These are phyloP conservation scores for Pseudocercospora pini-densiflorae DNA, from an alignment of 2,329 filamentous ascomycete species.

Conservation along the genomic window DNA sequence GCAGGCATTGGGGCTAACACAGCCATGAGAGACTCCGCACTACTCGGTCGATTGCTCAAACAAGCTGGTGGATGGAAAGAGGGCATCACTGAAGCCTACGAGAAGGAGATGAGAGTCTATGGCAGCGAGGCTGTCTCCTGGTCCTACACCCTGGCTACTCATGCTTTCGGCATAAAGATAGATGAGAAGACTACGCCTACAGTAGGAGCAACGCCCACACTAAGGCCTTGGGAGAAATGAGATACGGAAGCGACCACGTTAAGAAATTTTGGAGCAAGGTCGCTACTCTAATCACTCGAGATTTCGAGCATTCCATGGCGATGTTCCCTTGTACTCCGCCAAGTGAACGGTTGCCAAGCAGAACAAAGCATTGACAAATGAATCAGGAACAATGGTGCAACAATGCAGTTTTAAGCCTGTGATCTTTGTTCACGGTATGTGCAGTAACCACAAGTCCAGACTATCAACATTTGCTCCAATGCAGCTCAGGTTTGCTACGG, in stretches of 20 bases:
- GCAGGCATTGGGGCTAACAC: conserved; percentile 63
- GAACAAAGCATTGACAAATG: neutral
- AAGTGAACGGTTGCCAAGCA: neutral
- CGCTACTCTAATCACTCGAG: neutral
- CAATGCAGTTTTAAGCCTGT: neutral
- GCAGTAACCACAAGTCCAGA: too few species aligned
- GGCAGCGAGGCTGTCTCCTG: conserved; percentile 59
- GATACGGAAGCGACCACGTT: neutral
- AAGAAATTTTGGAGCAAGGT: neutral
- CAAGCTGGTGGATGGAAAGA: conserved; percentile 57
- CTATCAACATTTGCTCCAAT: neutral
- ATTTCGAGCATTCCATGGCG: too few species aligned
- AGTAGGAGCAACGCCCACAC: conserved; percentile 6
- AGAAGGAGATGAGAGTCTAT: conserved; percentile 53
- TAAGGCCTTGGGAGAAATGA: neutral
- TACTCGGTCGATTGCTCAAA: conserved; percentile 57
- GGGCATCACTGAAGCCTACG: conserved; percentile 45
- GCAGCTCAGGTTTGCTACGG: neutral
- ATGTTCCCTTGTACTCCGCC: too few species aligned
- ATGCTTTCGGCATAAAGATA: conserved; percentile 43
- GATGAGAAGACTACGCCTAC: conserved; percentile 22
- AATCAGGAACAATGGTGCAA: neutral
- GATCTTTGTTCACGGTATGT: too few species aligned
- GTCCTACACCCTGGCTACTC: conserved; percentile 57
- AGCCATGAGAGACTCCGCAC: conserved; percentile 59